Evolutionary conservation across 768 basidiomycete genomes (phyloP), one percentile per base, ranked within the genome.

Genomic region (Porpolomopsis calyptriformis): DNA sequence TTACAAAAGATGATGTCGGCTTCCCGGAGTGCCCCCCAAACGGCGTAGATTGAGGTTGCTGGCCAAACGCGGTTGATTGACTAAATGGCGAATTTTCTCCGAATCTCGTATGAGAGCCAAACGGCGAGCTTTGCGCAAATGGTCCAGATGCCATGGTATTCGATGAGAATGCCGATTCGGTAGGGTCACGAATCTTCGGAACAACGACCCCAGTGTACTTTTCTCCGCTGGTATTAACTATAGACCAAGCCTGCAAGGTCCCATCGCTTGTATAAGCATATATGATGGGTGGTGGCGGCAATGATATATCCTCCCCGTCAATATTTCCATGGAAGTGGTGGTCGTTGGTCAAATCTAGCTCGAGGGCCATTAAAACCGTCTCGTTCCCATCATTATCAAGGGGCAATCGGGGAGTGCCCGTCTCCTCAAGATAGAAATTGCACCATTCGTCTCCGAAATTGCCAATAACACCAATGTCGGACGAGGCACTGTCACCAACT

Each of bases 211-310:
- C n/a, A n/a, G n/a, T n/a, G n/a, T n/a, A n/a, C n/a, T n/a, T n/a
- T n/a, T n/a, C n/a, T n/a, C n/a, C n/a, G n/a, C n/a, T n/a, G n/a
- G 68, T 64, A 55, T 82, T 76, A 29, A 84, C 73, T 18, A 83
- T 56, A 57, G 78, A 68, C 85, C 86, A 90, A 3, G 70, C 86
- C 40, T 78, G 73, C 19, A 90, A 45, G 0, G 85, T 84, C 16
- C 86, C 86, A 55, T 90, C 86, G 45, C 79, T 85, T 9, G 84
- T 70, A 60, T 85, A 88, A 2, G 76, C 80, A 57, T 78, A 87
- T 61, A 87, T 63, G 46, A 86, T 67, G 0, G 86, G 86, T 10
- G 59, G 60, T 10, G 52, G 55, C 8, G 64, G 48, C 33, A 46
- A 37, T 14, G 49, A 39, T 11, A 20, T 39, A n/a, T 31, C 20